Evolutionary conservation across 805 yeast species (phyloP).

Genomic region (Starmerella geochares): DNA sequence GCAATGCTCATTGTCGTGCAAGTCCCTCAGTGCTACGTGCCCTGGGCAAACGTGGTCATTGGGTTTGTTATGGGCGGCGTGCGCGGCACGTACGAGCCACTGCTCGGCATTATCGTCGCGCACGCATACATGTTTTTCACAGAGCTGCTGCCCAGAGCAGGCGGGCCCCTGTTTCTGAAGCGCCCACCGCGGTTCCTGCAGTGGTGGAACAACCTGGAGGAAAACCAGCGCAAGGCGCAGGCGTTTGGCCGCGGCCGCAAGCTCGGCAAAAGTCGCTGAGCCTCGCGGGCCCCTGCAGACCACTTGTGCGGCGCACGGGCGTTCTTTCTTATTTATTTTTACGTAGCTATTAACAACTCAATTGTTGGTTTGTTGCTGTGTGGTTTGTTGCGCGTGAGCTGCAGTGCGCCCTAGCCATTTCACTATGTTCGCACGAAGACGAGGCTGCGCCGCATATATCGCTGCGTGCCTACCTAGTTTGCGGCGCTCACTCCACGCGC

Average conservation of each 20-base stretch:
- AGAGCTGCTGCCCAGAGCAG: constrained; percentile 27
- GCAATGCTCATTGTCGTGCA: constrained; percentile 29
- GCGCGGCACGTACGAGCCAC: constrained; percentile 22
- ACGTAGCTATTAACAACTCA: no score
- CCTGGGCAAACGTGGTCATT: constrained; percentile 29
- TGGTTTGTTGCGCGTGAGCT: no score
- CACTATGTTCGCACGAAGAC: no score
- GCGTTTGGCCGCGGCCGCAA: constrained; percentile 26
- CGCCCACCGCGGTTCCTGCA: constrained; percentile 11
- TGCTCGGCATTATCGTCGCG: constrained; percentile 30
- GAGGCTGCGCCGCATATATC: no score
- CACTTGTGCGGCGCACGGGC: no score
- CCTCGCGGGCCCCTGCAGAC: no score
- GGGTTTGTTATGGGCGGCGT: constrained; percentile 27
- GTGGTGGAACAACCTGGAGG: background rate
- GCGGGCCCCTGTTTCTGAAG: constrained; percentile 24
- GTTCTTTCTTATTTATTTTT: background rate
- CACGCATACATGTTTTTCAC: constrained; percentile 30
- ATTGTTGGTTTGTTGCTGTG: no score
- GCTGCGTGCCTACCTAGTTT: no score
- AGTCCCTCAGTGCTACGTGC: constrained; percentile 29
- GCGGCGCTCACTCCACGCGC: constrained; percentile 67
- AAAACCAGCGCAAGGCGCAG: constrained; percentile 8
- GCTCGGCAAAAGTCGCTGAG: constrained; percentile 19
- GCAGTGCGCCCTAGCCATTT: no score